Evolutionary conservation across 768 basidiomycete species (phyloP).

Genomic region (Tubosaeta sp.): DNA sequence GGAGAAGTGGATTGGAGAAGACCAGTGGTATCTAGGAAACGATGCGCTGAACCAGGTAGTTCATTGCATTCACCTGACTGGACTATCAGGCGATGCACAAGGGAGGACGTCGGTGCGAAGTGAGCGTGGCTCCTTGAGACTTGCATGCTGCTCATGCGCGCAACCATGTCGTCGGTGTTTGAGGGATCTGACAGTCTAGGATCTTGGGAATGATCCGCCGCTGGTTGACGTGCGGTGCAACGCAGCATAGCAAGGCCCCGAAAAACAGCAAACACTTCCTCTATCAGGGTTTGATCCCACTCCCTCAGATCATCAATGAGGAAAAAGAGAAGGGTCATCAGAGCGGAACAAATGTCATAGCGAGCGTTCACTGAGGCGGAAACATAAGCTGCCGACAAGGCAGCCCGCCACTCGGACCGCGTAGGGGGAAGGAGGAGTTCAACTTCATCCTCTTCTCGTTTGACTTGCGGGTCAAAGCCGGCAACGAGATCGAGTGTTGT

Average conservation of each 20-base stretch:
- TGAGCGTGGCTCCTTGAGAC: conserved; percentile 50
- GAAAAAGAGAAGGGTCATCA: conserved; percentile 69
- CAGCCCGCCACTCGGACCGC: conserved; percentile 58
- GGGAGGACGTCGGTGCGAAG: conserved; percentile 52
- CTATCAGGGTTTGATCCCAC: conserved; percentile 63
- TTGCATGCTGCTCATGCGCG: conserved; percentile 70
- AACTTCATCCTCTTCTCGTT: conserved; percentile 71
- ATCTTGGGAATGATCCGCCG: conserved; percentile 33
- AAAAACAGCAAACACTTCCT: conserved; percentile 76
- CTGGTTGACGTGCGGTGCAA: conserved; percentile 55
- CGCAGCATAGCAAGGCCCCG: conserved; percentile 74
- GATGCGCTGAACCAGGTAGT: conserved; percentile 60
- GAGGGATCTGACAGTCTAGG: conserved; percentile 29
- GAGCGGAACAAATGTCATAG: conserved; percentile 67
- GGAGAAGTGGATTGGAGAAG: conserved; percentile 67
- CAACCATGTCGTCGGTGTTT: conserved; percentile 59
- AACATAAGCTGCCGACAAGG: conserved; percentile 60
- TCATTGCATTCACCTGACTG: conserved; percentile 45
- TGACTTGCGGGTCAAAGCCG: conserved; percentile 64
- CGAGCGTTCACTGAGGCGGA: conserved; percentile 62
- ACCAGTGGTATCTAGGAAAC: conserved; percentile 63
- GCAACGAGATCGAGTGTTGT: conserved; percentile 66
- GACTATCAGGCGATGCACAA: conserved; percentile 59
- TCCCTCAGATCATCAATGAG: conserved; percentile 56
- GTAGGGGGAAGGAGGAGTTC: conserved; percentile 49